Percentiles rank a stretch among this genome's conserved stretches.
Conservation (phyloP, 2,329 filamentous ascomycete species). For the Aureobasidium sp. region DNA sequence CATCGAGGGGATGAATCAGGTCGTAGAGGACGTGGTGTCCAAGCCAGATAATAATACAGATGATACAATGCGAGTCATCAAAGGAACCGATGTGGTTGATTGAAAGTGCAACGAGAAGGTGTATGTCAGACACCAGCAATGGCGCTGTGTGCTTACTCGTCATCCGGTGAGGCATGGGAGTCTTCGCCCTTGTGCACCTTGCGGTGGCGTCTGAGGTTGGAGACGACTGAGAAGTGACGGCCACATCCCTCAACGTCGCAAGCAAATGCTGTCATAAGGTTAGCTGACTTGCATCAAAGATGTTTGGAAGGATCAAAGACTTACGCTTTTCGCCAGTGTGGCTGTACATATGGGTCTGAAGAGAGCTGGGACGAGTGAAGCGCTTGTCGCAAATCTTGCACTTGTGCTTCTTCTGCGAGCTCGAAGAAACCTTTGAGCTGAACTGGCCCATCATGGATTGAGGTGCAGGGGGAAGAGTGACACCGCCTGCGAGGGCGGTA, state of each 20-base stretch:
- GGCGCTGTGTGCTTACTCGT: slow-evolving; percentile 27
- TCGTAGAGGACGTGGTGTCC: background rate
- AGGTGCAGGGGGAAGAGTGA: slow-evolving; percentile 67
- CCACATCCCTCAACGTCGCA: slow-evolving; percentile 94
- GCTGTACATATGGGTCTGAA: slow-evolving; percentile 98
- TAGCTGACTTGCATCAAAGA: slow-evolving; percentile 18
- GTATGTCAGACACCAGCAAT: background rate
- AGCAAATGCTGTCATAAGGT: slow-evolving; percentile 62
- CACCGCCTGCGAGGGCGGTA: slow-evolving; percentile 52
- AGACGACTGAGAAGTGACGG: slow-evolving; percentile 93
- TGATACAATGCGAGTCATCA: background rate
- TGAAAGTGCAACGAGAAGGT: background rate
- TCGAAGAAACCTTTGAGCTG: slow-evolving; percentile 91
- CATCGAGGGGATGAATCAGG: background rate
- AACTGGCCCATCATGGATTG: slow-evolving; percentile 99
- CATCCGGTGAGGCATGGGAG: slow-evolving; percentile 42
- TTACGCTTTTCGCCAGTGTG: slow-evolving; percentile 97
- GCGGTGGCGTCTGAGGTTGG: slow-evolving; percentile 85
- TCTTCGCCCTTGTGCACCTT: slow-evolving; percentile 85
- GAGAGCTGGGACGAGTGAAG: slow-evolving; percentile 86
- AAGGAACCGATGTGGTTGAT: background rate
- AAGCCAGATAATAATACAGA: slow-evolving; percentile 1
- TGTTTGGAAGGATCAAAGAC: slow-evolving; percentile 33
- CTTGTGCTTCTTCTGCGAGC: slow-evolving; percentile 98
- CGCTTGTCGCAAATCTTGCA: slow-evolving; percentile 98